Conservation (phyloP, 768 basidiomycete species). For the Lentinula lateritia region DNA sequence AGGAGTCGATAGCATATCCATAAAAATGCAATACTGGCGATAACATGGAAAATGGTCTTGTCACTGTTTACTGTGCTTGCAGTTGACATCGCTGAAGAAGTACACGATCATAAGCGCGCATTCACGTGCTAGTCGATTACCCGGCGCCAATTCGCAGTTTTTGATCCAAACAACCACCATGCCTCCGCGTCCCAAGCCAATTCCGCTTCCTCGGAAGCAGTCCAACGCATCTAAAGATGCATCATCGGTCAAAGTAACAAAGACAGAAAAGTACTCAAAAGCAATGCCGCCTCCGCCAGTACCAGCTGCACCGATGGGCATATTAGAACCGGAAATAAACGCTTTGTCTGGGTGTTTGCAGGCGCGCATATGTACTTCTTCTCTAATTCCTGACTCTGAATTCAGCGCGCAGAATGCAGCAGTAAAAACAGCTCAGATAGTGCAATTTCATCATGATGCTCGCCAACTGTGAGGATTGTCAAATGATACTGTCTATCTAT, state of each 20-base stretch:
- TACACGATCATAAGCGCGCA: not conserved
- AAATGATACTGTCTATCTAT: not conserved
- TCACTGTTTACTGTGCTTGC: slow-evolving; percentile 10
- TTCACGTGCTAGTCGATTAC: not conserved
- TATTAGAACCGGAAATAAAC: slow-evolving; percentile 62
- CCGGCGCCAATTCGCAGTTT: slow-evolving; percentile 1
- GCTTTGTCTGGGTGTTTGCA: slow-evolving; percentile 54
- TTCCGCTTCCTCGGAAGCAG: slow-evolving; percentile 10
- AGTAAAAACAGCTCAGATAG: slow-evolving; percentile 66
- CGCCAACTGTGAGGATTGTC: slow-evolving; percentile 51
- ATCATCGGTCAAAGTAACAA: not conserved
- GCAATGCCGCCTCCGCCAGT: slow-evolving; percentile 54
- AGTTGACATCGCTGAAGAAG: not conserved
- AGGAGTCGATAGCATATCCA: slow-evolving; percentile 26
- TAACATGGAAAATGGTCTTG: slow-evolving; percentile 10
- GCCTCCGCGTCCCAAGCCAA: slow-evolving; percentile 3
- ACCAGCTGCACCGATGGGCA: slow-evolving; percentile 32
- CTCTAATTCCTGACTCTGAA: not conserved
- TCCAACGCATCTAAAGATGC: not conserved
- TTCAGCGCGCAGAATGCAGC: slow-evolving; percentile 43
- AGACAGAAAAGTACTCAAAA: slow-evolving; percentile 25
- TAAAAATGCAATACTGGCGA: slow-evolving; percentile 11
- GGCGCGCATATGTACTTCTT: slow-evolving; percentile 26
- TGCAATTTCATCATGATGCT: slow-evolving; percentile 62
- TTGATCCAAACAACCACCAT: not conserved